These are phyloP conservation scores for Glaciozyma martinii DNA, from an alignment of 768 basidiomycete species.

Conservation along the genomic window DNA sequence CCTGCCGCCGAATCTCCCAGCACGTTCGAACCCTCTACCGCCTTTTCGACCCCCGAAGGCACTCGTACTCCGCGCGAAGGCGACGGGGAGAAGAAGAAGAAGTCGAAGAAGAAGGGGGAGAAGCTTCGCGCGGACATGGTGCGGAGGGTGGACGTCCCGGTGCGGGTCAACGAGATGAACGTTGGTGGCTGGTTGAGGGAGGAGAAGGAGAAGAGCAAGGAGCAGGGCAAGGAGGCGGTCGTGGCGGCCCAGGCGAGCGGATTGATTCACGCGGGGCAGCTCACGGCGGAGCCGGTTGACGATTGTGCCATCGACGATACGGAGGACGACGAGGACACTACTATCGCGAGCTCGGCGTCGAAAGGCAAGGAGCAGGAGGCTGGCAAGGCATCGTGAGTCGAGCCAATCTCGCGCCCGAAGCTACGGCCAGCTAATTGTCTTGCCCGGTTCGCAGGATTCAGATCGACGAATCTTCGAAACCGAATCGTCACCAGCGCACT, in stretches of 20 bases:
- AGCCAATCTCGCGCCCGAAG: no score
- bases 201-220: neutral
- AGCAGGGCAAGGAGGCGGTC: neutral
- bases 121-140: slow-evolving; percentile 65
- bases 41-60: no score
- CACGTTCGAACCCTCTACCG: no score
- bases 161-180: slow-evolving; percentile 31
- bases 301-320: neutral
- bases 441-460: slow-evolving; percentile 2
- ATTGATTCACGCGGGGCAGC: neutral
- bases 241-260: no score
- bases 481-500: neutral
- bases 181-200: slow-evolving; percentile 28
- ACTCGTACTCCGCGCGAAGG: no score
- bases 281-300: neutral
- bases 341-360: no score
- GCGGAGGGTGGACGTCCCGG: slow-evolving; percentile 43
- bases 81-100: slow-evolving; percentile 2
- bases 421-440: no score
- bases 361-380: no score
- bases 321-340: neutral
- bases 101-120: slow-evolving; percentile 28
- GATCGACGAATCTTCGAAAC: slow-evolving; percentile 22
- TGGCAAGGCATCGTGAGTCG: no score
- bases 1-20: neutral